These are phyloP conservation scores for Ganoderma leucocontextum DNA, from an alignment of 1,284 basidiomycete species.

Conservation along the genomic window DNA sequence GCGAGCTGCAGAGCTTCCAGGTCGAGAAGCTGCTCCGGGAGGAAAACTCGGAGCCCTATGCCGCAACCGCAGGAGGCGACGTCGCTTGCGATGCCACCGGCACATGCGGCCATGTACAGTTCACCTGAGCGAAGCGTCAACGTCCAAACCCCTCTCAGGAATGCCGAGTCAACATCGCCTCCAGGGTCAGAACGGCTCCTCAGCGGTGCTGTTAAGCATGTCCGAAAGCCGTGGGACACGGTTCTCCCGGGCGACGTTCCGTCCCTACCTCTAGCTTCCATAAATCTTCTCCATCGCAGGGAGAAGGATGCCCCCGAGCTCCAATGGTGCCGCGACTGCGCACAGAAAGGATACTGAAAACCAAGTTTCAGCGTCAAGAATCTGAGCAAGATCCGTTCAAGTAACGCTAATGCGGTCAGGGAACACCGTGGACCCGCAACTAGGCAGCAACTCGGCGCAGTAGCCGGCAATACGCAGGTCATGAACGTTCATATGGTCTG, in stretches of 20 bases:
- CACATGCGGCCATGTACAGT: too few relatives aligned
- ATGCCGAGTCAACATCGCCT: too few relatives aligned
- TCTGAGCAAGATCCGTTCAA: background rate
- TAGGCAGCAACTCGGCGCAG: background rate
- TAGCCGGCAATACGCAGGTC: background rate
- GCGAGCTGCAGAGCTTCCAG: background rate
- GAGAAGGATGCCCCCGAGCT: background rate
- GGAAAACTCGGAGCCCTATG: too few relatives aligned
- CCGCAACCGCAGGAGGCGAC: too few relatives aligned
- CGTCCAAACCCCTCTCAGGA: too few relatives aligned
- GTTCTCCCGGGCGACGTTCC: background rate
- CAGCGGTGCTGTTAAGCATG: too few relatives aligned
- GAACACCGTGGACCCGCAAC: background rate
- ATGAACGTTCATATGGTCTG: background rate
- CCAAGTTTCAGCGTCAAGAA: background rate
- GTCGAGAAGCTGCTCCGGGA: background rate
- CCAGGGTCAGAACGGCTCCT: too few relatives aligned
- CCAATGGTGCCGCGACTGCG: background rate
- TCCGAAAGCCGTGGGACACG: background rate
- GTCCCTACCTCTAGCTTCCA: background rate
- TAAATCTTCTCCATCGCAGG: background rate
- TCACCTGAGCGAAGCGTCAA: too few relatives aligned
- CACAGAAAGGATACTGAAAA: background rate
- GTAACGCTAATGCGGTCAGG: background rate
- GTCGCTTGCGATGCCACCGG: too few relatives aligned